These are phyloP conservation scores for Scheffersomyces ergatensis DNA, from an alignment of 805 yeast species.

Conservation along the genomic window DNA sequence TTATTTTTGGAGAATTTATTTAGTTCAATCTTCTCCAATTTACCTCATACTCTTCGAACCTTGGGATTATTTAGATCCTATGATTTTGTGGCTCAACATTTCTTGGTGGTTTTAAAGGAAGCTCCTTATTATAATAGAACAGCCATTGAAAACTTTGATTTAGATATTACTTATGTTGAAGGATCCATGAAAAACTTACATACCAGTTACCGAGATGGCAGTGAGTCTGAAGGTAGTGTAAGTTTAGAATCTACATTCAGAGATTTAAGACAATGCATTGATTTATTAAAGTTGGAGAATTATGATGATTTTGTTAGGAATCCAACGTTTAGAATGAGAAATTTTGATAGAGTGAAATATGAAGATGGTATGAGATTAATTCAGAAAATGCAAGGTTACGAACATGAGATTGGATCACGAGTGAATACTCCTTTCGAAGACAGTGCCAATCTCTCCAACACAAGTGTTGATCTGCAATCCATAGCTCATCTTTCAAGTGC, in stretches of 20 bases:
- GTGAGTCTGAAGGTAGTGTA: conserved; percentile 35
- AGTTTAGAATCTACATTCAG: conserved; percentile 71
- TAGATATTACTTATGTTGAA: conserved; percentile 79
- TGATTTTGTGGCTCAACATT: conserved; percentile 75
- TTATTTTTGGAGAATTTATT: conserved; percentile 82
- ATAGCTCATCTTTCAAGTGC: conserved; percentile 22
- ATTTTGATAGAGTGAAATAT: conserved; percentile 70
- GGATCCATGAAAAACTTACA: conserved; percentile 42
- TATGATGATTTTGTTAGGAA: conserved; percentile 61
- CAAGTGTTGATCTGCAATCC: conserved; percentile 19
- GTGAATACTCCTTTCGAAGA: conserved; percentile 2
- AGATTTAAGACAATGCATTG: conserved; percentile 78
- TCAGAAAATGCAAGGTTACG: conserved; percentile 43
- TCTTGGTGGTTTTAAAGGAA: conserved; percentile 58
- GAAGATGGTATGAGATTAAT: conserved; percentile 66
- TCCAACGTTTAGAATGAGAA: conserved; percentile 39
- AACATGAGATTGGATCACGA: conserved; percentile 7
- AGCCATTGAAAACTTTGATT: conserved; percentile 70
- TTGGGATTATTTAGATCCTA: conserved; percentile 82
- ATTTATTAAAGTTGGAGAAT: conserved; percentile 62
- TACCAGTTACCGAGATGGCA: conserved; percentile 6
- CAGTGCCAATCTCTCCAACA: conserved; percentile 4
- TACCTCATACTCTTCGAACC: conserved; percentile 76
- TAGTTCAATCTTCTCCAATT: conserved; percentile 74
- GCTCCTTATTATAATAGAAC: conserved; percentile 55